Base-by-base conservation (phyloP, 192 early-diverging fungal species). In the Backusella psychrophila region DNA sequence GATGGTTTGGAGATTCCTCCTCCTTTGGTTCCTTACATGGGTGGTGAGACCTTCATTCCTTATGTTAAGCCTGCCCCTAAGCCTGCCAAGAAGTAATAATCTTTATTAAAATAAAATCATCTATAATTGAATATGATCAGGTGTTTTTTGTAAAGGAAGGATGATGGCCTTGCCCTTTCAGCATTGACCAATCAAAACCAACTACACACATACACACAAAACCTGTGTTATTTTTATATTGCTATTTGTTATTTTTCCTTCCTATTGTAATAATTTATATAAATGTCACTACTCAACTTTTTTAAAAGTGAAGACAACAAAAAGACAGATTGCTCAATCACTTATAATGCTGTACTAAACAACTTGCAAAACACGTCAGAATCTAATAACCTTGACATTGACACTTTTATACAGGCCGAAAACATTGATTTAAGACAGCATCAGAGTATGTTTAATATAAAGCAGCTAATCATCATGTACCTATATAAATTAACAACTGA, bases 1-100 rank as follows among this genome's bases (percentile, higher is more conserved):
- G 86, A 93, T 41, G 98, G 98, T 74, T 88, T 99, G 46, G 88
- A 92, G 69, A 90, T 99, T 34, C 98, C 97, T 36, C 88, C 88
- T 59, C 89, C 90, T 4, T 87, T 99, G 81, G 84, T 95, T 12
- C 94, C 92, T 63, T 99, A 94, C 86, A 98, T 99, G 96, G 94
- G 93, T 66, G 95, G 95, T 52, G 88, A 89, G 65, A 91, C 92
- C 73, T 98, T 98, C 85, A 89, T 99, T 71, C 97, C 96, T 15
- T 99, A 91, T 77, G 90, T 85, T 23, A 88, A 87, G 82, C 72
- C 80, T 52, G 56, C 56, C 29, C 71, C 75, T 4, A 79, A 79
- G 34, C 34, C 78, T 72, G 41, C 56, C 39, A 80, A 80, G 71
- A 69, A 77, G 65, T 74, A 74, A 65, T 44, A 2, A 44, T 44